Evolutionary conservation across 2,329 filamentous ascomycete genomes (phyloP).

Genomic region (Chaetomium sp.): DNA sequence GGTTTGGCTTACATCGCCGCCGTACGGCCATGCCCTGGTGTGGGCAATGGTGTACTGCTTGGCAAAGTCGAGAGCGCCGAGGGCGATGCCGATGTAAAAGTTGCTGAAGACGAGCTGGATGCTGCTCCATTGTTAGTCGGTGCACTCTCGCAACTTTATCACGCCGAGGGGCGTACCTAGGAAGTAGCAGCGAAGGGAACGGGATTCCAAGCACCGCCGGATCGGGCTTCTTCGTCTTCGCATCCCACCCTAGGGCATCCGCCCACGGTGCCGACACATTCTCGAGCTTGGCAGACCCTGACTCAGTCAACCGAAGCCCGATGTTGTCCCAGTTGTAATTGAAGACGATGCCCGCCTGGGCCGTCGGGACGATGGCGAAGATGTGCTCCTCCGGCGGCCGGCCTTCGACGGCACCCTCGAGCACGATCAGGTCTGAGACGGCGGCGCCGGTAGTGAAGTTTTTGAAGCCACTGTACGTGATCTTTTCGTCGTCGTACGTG

Average conservation of each 20-base stretch:
- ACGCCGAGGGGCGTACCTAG: conserved; percentile 46
- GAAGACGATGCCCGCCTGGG: conserved; percentile 60
- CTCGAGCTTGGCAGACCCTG: conserved; percentile 62
- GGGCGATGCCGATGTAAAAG: conserved; percentile 65
- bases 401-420: conserved; percentile 63
- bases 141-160: neutral
- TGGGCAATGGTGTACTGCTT: conserved; percentile 57
- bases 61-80: conserved; percentile 59
- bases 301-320: conserved; percentile 64
- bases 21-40: conserved; percentile 66
- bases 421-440: conserved; percentile 65
- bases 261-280: conserved; percentile 60
- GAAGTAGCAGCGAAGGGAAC: conserved; percentile 60
- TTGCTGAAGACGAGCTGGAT: conserved; percentile 69
- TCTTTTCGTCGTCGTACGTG: conserved; percentile 53
- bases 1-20: conserved; percentile 54
- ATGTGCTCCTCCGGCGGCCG: conserved; percentile 57
- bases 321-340: conserved; percentile 67
- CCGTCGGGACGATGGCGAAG: conserved; percentile 61
- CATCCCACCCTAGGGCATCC: conserved; percentile 64
- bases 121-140: conserved; percentile 34
- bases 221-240: conserved; percentile 52
- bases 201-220: conserved; percentile 54
- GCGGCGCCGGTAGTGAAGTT: conserved; percentile 70
- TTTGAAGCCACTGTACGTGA: conserved; percentile 65